Base-by-base conservation (phyloP, 2,329 filamentous ascomycete genomes). In the Diplodia seriata region DNA sequence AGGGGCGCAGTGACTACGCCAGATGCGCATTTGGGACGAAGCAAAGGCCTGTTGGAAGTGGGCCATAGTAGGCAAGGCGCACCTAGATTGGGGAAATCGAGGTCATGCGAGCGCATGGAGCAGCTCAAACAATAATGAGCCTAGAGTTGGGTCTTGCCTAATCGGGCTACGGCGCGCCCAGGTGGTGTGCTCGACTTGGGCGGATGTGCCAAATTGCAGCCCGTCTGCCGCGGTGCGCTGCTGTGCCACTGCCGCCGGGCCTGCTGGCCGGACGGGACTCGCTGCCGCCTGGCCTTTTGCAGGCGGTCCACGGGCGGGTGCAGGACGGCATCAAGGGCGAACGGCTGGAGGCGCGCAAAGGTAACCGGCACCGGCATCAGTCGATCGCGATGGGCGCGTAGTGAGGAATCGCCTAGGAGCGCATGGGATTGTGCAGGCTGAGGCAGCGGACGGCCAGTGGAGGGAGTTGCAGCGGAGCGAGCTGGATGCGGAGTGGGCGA, bases 71-170 rank as follows among this genome's bases (percentile, higher is more conserved):
- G 59, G 59, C 23, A 62, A 63, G 47, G 18, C n/a, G 18, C 43
- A 20, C 9, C 20, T 26, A 2, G 33, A 57, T 23, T 18, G 36
- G 54, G 54, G n/a, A 57, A 57, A 31, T 15, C 11, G n/a, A 31
- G 59, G 59, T 63, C 59, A 63, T 63, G 59, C 59, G 59, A 63
- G 59, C 59, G 43, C 43, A 31, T 20, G 40, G 59, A 63, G 59
- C 40, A 29, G 40, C 43, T 51, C 36, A 18, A 63, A 29, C 59
- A 49, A 49, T 29, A 36, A 57, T 57, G 54, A 51, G 36, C 43
- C 47, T 51, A 63, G 43, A 63, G 59, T 14, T 38, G 47, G 59
- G 31, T 31, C 59, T 63, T 63, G 59, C 59, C 59, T 6, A 12
- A 63, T 51, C 47, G n/a, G 50, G 57, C 11, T 20, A 47, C 20